These are phyloP conservation scores for Neopestalotiopsis sp. DNA, from an alignment of 2,329 filamentous ascomycete species.

Conservation along the genomic window DNA sequence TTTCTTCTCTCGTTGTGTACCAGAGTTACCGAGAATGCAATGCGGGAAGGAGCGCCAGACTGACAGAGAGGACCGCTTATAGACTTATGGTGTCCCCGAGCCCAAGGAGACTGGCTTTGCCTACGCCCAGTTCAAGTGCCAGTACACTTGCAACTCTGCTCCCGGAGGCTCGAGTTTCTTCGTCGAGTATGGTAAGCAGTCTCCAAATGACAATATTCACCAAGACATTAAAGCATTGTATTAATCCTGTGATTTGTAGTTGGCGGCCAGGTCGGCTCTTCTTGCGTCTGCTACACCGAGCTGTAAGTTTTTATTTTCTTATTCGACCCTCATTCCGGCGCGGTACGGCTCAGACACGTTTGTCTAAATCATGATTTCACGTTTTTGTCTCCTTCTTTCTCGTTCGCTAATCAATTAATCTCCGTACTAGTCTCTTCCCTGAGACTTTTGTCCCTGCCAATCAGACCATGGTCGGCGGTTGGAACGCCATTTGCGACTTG, in stretches of 20 bases:
- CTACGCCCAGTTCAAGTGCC: conserved; percentile 40
- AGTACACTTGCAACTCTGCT: conserved; percentile 36
- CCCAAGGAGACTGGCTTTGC: conserved; percentile 37
- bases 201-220: not conserved
- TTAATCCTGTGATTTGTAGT: not conserved
- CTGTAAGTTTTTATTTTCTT: conserved; percentile 30
- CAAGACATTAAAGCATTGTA: not conserved
- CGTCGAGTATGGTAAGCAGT: conserved; percentile 27
- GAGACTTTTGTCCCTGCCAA: conserved; percentile 30
- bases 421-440: conserved; percentile 30
- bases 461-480: conserved; percentile 33
- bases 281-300: conserved; percentile 35
- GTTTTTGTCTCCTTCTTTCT: not conserved
- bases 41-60: too few relatives aligned
- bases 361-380: not conserved
- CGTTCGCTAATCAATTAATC: not conserved
- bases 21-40: not conserved
- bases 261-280: conserved; percentile 25
- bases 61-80: not conserved
- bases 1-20: not conserved
- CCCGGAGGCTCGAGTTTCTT: conserved; percentile 33
- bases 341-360: not conserved
- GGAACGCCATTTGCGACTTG: conserved; percentile 35
- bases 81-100: conserved; percentile 36
- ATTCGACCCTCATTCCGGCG: not conserved